Percentiles rank a stretch among this genome's conserved stretches.
These are phyloP conservation scores for Sesbania bispinosa DNA, from an alignment of 306 rosid species.

Conservation along the genomic window DNA sequence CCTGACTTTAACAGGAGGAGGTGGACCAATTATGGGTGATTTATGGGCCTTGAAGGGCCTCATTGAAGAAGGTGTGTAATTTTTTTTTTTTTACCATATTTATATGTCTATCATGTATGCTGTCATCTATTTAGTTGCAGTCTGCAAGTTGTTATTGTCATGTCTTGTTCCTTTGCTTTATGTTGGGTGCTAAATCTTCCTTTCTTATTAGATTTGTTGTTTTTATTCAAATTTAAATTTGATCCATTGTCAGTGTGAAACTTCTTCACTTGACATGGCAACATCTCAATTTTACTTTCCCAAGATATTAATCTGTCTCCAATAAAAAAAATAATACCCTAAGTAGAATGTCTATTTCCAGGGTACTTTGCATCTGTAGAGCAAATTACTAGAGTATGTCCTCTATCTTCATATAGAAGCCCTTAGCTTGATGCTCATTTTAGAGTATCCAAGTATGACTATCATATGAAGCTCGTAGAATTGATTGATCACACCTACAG, in stretches of 20 bases:
- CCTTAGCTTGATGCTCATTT: not conserved
- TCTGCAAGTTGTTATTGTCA: conserved; percentile 8
- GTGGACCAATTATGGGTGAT: conserved; percentile 98
- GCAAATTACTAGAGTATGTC: not conserved
- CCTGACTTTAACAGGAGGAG: conserved; percentile 67
- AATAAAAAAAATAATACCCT: not conserved
- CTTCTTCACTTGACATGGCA: not conserved
- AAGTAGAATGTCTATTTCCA: not conserved
- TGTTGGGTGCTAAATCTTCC: not conserved
- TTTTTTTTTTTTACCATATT: conserved; percentile 4
- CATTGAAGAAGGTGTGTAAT: conserved; percentile 73
- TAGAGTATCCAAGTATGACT: not conserved
- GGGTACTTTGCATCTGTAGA: not conserved
- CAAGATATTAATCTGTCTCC: not conserved
- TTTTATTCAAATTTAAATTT: not conserved
- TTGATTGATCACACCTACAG: not conserved
- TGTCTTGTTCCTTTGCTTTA: not conserved
- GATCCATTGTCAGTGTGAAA: not conserved
- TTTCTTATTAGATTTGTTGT: not conserved
- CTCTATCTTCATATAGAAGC: not conserved
- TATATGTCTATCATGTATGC: not conserved
- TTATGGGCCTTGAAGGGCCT: conserved; percentile 98
- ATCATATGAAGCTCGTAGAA: not conserved
- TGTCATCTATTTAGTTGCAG: not conserved
- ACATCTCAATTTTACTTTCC: not conserved